Conservation (phyloP, 805 yeast genomes). For the Brettanomyces anomalus region DNA sequence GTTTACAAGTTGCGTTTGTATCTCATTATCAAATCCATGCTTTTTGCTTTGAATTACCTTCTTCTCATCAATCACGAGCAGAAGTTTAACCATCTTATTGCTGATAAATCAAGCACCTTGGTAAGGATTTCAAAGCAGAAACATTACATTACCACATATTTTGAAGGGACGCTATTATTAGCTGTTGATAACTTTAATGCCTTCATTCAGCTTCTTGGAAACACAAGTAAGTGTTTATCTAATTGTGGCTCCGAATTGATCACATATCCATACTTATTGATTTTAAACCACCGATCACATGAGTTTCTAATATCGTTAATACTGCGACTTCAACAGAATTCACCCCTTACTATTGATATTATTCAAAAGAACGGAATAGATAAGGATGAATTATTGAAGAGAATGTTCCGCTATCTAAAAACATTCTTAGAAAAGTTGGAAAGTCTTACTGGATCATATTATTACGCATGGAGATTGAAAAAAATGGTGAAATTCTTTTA, state of each 20-base stretch:
- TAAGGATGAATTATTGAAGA: conserved; percentile 23
- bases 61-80: conserved; percentile 30
- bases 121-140: conserved; percentile 25
- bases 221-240: conserved; percentile 19
- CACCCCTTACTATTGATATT: conserved; percentile 26
- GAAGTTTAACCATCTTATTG: conserved; percentile 24
- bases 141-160: conserved; percentile 24
- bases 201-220: conserved; percentile 25
- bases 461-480: conserved; percentile 37
- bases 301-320: conserved; percentile 51
- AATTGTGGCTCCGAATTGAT: conserved; percentile 37
- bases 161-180: conserved; percentile 26
- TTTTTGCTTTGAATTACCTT: conserved; percentile 43
- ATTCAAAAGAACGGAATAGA: conserved; percentile 26
- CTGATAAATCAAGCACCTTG: conserved; percentile 21
- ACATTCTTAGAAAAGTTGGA: conserved; percentile 28
- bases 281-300: conserved; percentile 46
- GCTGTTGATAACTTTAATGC: conserved; percentile 31
- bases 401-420: conserved; percentile 26
- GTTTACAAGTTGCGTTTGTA: conserved; percentile 25
- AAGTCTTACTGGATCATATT: conserved; percentile 29
- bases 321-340: conserved; percentile 33
- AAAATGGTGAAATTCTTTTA: conserved; percentile 32
- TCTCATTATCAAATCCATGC: conserved; percentile 34
- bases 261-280: conserved; percentile 39